Base-by-base conservation (phyloP, 352 stramenopile genomes). In the Pythium periplocum region DNA sequence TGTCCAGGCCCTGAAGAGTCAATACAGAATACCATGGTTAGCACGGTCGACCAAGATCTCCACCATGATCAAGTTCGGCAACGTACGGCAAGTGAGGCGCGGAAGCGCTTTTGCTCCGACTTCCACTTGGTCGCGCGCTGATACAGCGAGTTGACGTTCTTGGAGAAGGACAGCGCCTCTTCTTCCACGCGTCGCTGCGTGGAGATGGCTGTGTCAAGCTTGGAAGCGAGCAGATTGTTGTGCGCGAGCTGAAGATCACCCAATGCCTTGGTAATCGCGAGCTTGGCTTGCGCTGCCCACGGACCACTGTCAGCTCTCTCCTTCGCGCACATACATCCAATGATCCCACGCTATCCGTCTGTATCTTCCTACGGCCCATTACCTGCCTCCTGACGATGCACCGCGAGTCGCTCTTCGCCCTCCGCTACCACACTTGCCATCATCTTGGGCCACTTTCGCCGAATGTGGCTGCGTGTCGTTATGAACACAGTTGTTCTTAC, bases 111-210 rank as follows among this genome's bases (percentile, higher is more conserved):
- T 59, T 83, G 78, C 49, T 89, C 78, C 1, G 71, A 52, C 49
- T 85, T 86, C 75, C 75, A 88, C 62, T 83, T 86, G 34, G 66
- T 66, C 4, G 75, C 69, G 37, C 76, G 71, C 45, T 85, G 74
- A 51, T 85, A 82, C 40, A 86, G 50, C 38, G 43, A 62, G 45
- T 75, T 84, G 47, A 83, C 72, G 49, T 71, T 82, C 58, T 86
- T 86, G 26, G 65, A 74, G 48, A 86, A 78, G n/a, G 56, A 45
- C 32, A 86, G 68, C 35, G 73, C 71, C 49, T 83, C 75, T 38
- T 80, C 64, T 51, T 89, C 78, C 12, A 87, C 76, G 42, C 68
- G 64, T 7, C 74, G 69, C 64, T 89, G 78, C 49, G 78, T 42
- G 6, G 58, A 12, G 40, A 87, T 83, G 11, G 74, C 72, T 9